Conservation (phyloP, 2,329 filamentous ascomycete species). For the Cladosporium sp. region DNA sequence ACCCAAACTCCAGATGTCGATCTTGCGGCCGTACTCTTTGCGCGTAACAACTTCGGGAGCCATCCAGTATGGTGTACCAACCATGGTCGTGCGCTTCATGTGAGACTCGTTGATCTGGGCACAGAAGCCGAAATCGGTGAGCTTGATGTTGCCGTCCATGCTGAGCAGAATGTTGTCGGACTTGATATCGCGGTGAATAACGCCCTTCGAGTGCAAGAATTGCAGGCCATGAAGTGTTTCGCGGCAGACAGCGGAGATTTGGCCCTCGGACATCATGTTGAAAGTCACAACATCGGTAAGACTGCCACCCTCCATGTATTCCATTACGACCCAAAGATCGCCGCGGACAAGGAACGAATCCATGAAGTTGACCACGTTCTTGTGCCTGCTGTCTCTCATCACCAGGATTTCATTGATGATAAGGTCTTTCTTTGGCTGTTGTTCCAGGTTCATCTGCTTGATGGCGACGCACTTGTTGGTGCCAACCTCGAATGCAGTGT, state of each 20-base stretch:
- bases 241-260: conserved; percentile 92
- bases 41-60: conserved; percentile 95
- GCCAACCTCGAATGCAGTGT: conserved; percentile 80
- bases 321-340: conserved; percentile 98
- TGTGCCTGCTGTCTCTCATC: conserved; percentile 98
- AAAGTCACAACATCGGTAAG: conserved; percentile 98
- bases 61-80: conserved; percentile 99
- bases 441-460: conserved; percentile 99
- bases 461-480: conserved; percentile 91
- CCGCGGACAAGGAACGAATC: conserved; percentile 89
- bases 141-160: conserved; percentile 92
- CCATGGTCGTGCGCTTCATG: conserved; percentile 98
- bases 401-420: conserved; percentile 99
- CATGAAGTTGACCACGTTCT: conserved; percentile 99
- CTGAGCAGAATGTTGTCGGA: conserved; percentile 96
- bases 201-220: conserved; percentile 94
- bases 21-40: conserved; percentile 97
- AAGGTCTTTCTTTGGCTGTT: conserved; percentile 97
- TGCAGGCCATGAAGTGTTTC: conserved; percentile 91
- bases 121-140: conserved; percentile 98
- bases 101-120: conserved; percentile 97
- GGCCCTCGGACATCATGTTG: conserved; percentile 98
- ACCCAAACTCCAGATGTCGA: conserved; percentile 96
- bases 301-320: conserved; percentile 98
- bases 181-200: conserved; percentile 98